Percentiles rank a stretch among this genome's conserved stretches.
These are phyloP conservation scores for Penicillium griseofulvum DNA, from an alignment of 2,329 filamentous ascomycete genomes.

Conservation along the genomic window DNA sequence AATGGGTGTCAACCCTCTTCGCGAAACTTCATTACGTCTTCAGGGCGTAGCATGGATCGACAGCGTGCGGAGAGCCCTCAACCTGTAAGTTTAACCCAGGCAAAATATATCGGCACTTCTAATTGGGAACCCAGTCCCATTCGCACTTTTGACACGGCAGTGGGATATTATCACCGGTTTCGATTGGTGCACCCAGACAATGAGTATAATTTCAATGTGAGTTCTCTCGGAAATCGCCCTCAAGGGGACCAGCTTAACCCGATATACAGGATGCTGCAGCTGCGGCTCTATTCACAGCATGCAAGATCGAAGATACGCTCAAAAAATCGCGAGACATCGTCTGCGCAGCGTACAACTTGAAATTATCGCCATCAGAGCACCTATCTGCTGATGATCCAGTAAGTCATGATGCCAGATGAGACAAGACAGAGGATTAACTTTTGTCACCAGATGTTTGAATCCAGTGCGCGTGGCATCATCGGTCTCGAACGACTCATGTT, in stretches of 20 bases:
- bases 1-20: slow-evolving; percentile 69
- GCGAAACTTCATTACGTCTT: slow-evolving; percentile 76
- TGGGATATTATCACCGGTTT: slow-evolving; percentile 91
- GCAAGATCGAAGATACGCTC: slow-evolving; percentile 96
- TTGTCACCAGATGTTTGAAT: slow-evolving; percentile 68
- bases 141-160: slow-evolving; percentile 87
- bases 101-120: slow-evolving; percentile 8
- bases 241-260: slow-evolving; percentile 3
- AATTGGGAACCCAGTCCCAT: slow-evolving; percentile 61
- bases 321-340: slow-evolving; percentile 95
- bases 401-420: slow-evolving; percentile 25
- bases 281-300: slow-evolving; percentile 84
- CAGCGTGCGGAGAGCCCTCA: slow-evolving; percentile 72
- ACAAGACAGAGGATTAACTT: neutral
- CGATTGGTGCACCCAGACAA: slow-evolving; percentile 78
- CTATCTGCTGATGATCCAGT: slow-evolving; percentile 79
- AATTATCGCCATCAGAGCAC: slow-evolving; percentile 64
- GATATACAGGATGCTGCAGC: slow-evolving; percentile 72
- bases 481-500: slow-evolving; percentile 89
- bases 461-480: slow-evolving; percentile 74
- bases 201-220: slow-evolving; percentile 71
- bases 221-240: slow-evolving; percentile 16
- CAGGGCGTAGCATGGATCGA: slow-evolving; percentile 90
- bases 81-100: slow-evolving; percentile 60
- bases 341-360: slow-evolving; percentile 84